A percentile compares a stretch with the other conserved stretches of the same genome.
Evolutionary conservation across 768 basidiomycete genomes (phyloP).

Genomic region (Lenzites betulinus): DNA sequence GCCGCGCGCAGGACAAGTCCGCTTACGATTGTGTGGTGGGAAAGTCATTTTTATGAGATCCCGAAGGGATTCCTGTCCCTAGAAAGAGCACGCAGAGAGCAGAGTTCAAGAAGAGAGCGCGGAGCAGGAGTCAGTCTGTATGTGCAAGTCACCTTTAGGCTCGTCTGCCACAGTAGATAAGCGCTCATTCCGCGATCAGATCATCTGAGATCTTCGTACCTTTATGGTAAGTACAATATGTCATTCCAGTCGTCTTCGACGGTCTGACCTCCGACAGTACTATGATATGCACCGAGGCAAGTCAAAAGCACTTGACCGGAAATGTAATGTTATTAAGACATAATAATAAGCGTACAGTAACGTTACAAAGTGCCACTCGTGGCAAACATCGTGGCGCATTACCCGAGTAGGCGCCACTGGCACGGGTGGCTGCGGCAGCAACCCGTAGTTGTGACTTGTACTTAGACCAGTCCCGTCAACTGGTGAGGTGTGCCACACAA

Average conservation of each 20-base stretch:
- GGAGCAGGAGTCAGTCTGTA: constrained; percentile 7
- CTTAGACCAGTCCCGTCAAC: too few relatives aligned
- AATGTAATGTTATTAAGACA: too few relatives aligned
- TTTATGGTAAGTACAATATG: neutral
- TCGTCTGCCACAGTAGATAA: constrained; percentile 13
- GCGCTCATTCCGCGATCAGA: constrained; percentile 16
- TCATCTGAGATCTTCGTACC: constrained; percentile 17
- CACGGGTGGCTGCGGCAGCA: too few relatives aligned
- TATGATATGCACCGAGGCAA: too few relatives aligned
- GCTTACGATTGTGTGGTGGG: constrained; percentile 32
- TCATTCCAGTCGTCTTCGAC: neutral
- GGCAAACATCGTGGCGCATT: too few relatives aligned
- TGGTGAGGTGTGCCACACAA: too few relatives aligned
- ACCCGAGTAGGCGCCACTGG: too few relatives aligned
- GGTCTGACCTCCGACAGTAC: too few relatives aligned
- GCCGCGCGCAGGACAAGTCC: neutral
- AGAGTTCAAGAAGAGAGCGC: neutral
- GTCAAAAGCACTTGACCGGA: too few relatives aligned
- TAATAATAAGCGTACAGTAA: too few relatives aligned
- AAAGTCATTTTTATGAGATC: constrained; percentile 27
- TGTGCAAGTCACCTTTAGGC: constrained; percentile 10
- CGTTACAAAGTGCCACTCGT: too few relatives aligned
- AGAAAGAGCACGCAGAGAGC: neutral
- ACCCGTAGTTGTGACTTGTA: too few relatives aligned
- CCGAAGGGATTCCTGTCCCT: neutral